Conservation (phyloP, 495 filamentous ascomycete species). For the Daldinia loculata region DNA sequence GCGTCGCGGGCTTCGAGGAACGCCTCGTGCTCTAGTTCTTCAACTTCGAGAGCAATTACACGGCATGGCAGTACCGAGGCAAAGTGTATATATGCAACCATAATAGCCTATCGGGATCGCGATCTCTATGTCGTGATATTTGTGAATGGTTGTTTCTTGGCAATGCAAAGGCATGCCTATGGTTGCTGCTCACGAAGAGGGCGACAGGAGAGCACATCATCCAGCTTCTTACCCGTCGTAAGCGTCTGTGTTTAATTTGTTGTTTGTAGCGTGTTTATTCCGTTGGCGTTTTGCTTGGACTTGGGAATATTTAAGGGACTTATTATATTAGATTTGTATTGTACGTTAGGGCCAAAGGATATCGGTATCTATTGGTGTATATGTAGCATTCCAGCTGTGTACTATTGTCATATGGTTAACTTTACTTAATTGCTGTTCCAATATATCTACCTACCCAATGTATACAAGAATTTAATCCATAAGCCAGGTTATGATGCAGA, state of each 20-base stretch:
- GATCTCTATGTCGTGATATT: conserved; percentile 27
- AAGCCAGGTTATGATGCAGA: too few species aligned
- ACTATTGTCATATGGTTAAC: too few species aligned
- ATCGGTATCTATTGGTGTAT: neutral
- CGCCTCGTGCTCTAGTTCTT: conserved; percentile 58
- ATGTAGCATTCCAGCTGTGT: neutral
- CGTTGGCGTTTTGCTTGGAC: neutral
- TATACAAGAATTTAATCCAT: too few species aligned
- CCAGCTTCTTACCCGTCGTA: conserved; percentile 24
- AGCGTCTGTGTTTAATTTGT: conserved; percentile 22
- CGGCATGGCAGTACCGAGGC: conserved; percentile 56
- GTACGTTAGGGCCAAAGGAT: neutral
- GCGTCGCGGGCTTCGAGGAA: conserved; percentile 49
- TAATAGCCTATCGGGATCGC: conserved; percentile 63
- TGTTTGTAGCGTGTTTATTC: neutral
- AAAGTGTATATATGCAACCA: conserved; percentile 59
- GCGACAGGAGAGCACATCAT: conserved; percentile 18
- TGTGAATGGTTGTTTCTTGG: conserved; percentile 26
- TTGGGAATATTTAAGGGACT: neutral
- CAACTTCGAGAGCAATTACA: conserved; percentile 51
- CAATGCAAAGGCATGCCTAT: conserved; percentile 11
- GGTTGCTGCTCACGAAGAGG: conserved; percentile 1
- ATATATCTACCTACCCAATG: too few species aligned
- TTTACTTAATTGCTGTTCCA: too few species aligned
- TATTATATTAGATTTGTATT: neutral